Percentiles rank a stretch among this genome's conserved stretches.
These are phyloP conservation scores for Dentipellis fragilis DNA, from an alignment of 768 basidiomycete species.

Conservation along the genomic window DNA sequence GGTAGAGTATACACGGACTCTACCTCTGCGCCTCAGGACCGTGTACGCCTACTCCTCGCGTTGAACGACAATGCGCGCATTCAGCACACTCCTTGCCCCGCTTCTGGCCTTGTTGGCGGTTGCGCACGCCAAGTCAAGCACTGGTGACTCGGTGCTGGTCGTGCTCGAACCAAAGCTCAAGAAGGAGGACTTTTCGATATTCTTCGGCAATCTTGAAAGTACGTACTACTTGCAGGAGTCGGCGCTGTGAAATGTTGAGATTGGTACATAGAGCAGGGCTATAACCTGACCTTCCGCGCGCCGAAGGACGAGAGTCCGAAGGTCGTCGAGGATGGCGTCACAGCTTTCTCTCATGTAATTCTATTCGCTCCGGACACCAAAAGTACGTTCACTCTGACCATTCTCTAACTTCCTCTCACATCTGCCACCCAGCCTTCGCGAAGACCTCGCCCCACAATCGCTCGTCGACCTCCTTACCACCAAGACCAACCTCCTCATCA, in stretches of 20 bases:
- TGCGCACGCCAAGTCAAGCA: slow-evolving; percentile 56
- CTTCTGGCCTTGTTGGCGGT: slow-evolving; percentile 20
- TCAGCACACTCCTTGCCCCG: slow-evolving; percentile 19
- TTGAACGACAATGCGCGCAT: slow-evolving; percentile 16
- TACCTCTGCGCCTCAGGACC: too few species aligned
- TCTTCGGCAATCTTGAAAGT: slow-evolving; percentile 78
- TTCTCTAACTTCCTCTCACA: background rate
- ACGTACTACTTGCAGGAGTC: slow-evolving; percentile 6
- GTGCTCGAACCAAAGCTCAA: slow-evolving; percentile 67
- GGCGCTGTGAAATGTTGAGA: slow-evolving; percentile 1
- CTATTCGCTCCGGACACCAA: slow-evolving; percentile 81
- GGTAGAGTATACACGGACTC: too few species aligned
- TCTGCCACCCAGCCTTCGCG: slow-evolving; percentile 42
- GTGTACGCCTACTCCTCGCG: too few species aligned
- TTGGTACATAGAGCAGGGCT: slow-evolving; percentile 55
- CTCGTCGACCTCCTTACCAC: slow-evolving; percentile 61
- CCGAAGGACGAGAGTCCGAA: slow-evolving; percentile 66
- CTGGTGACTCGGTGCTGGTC: slow-evolving; percentile 76
- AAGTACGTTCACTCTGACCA: slow-evolving; percentile 37
- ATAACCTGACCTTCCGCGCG: slow-evolving; percentile 75
- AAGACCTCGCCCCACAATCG: slow-evolving; percentile 75
- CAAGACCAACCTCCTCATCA: slow-evolving; percentile 76
- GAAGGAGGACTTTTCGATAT: slow-evolving; percentile 63
- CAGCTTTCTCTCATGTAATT: slow-evolving; percentile 78
- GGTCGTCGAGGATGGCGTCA: slow-evolving; percentile 59